phyloP scores from a whole-genome alignment of 2,329 filamentous ascomycete species.

The Byssochlamys sp. region DNA sequence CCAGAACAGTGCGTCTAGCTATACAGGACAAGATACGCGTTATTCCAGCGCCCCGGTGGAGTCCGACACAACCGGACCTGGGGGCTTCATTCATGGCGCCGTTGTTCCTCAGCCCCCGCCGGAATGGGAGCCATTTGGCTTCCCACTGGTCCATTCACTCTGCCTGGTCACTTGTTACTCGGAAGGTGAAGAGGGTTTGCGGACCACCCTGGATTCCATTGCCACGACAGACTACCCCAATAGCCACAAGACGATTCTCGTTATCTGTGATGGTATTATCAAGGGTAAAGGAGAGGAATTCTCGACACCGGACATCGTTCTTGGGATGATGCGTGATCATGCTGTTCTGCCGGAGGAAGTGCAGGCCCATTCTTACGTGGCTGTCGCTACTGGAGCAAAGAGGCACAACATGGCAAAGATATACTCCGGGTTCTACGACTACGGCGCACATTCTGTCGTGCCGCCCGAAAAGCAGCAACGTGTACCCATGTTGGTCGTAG shows the following conservation, averaged over 20 bases:
- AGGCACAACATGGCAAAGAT: conserved; percentile 99
- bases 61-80: conserved; percentile 66
- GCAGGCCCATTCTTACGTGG: conserved; percentile 86
- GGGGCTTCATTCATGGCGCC: conserved; percentile 90
- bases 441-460: conserved; percentile 70
- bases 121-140: conserved; percentile 96
- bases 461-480: conserved; percentile 83
- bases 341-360: conserved; percentile 72
- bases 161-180: conserved; percentile 96
- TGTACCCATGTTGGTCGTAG: conserved; percentile 92
- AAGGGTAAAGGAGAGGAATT: conserved; percentile 82
- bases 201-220: conserved; percentile 89
- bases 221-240: conserved; percentile 98
- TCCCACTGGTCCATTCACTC: conserved; percentile 83
- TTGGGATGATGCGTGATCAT: conserved; percentile 91
- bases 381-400: conserved; percentile 88
- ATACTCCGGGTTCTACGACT: conserved; percentile 96
- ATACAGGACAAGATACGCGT: conserved; percentile 48
- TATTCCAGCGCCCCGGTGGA: conserved; percentile 47
- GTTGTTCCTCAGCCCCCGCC: conserved; percentile 93
- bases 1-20: conserved; percentile 45
- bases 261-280: conserved; percentile 95
- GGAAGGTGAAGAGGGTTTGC: conserved; percentile 82
- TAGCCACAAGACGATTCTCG: conserved; percentile 93
- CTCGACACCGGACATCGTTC: conserved; percentile 79